These are phyloP conservation scores for Jackrogersella multiformis DNA, from an alignment of 495 filamentous ascomycete genomes.

Conservation along the genomic window DNA sequence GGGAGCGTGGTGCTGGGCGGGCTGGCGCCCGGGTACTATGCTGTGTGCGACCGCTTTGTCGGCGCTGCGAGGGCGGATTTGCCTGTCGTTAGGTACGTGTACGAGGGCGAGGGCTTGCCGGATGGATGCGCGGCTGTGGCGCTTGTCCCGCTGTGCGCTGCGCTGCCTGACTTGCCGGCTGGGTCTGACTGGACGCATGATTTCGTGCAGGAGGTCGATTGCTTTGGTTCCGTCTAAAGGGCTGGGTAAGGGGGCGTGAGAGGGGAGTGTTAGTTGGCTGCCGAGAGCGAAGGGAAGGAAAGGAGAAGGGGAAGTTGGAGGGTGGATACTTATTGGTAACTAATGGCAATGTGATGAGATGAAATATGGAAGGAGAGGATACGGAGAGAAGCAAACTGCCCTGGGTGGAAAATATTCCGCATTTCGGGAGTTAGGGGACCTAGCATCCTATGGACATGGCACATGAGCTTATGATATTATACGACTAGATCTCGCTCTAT, in stretches of 20 bases:
- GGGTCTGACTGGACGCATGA: slow-evolving; percentile 22
- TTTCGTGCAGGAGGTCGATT: slow-evolving; percentile 32
- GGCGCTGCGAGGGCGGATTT: slow-evolving; percentile 10
- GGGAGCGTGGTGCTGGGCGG: slow-evolving; percentile 25
- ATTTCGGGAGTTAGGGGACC: not conserved
- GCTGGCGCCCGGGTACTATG: slow-evolving; percentile 10
- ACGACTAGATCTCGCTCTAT: not conserved
- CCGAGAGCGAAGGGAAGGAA: too few relatives aligned
- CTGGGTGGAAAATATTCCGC: not conserved
- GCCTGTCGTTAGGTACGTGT: slow-evolving; percentile 24
- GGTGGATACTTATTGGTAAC: too few relatives aligned
- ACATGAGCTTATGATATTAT: not conserved
- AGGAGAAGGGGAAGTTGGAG: too few relatives aligned
- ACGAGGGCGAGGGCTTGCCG: slow-evolving; percentile 29
- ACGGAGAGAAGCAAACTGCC: not conserved
- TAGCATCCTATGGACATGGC: too few relatives aligned
- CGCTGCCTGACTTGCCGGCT: slow-evolving; percentile 13
- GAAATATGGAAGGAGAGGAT: too few relatives aligned
- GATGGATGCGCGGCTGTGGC: slow-evolving; percentile 15
- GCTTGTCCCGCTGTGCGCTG: slow-evolving; percentile 21
- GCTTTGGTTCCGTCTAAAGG: slow-evolving; percentile 11
- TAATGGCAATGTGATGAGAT: too few relatives aligned
- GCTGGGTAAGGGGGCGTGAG: not conserved
- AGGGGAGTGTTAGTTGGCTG: too few relatives aligned
- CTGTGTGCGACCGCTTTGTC: slow-evolving; percentile 21